Conservation (phyloP, 1,284 basidiomycete genomes). For the Boletus sp. region DNA sequence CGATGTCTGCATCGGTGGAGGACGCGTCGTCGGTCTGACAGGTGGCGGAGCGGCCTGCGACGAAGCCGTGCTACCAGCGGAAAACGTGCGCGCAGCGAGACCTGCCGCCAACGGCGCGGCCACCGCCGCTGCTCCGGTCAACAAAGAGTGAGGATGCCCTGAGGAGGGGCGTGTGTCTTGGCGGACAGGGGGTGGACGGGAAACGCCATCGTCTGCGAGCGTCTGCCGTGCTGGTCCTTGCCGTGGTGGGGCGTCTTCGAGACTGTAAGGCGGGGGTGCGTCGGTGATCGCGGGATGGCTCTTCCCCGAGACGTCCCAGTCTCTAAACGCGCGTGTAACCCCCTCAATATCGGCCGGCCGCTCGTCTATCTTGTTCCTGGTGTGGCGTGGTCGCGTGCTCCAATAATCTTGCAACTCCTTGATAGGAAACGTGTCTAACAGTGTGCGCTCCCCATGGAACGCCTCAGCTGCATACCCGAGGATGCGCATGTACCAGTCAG, state of each 20-base stretch:
- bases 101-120: slow-evolving; percentile 5
- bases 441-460: slow-evolving; percentile 60
- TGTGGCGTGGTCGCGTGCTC: slow-evolving; percentile 59
- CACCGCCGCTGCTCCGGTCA: slow-evolving; percentile 6
- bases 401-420: slow-evolving; percentile 79
- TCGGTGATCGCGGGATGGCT: slow-evolving; percentile 43
- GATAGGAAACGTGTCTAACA: slow-evolving; percentile 66
- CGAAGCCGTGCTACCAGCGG: background rate
- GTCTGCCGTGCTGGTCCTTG: background rate
- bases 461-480: slow-evolving; percentile 71
- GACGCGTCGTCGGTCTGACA: slow-evolving; percentile 21
- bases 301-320: slow-evolving; percentile 20
- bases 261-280: slow-evolving; percentile 67
- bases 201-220: background rate
- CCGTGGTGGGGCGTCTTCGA: slow-evolving; percentile 48
- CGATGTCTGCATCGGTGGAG: slow-evolving; percentile 8
- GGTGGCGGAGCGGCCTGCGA: slow-evolving; percentile 12
- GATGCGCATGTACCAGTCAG: slow-evolving; percentile 84
- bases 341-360: slow-evolving; percentile 7
- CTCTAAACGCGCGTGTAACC: slow-evolving; percentile 19
- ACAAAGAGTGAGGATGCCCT: background rate
- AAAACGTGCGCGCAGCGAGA: slow-evolving; percentile 1
- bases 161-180: slow-evolving; percentile 13
- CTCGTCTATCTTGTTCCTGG: slow-evolving; percentile 38
- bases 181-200: slow-evolving; percentile 5